A percentile compares a stretch with the other conserved stretches of the same genome.
These are phyloP conservation scores for Begonia loranthoides DNA, from an alignment of 306 rosid species.

Conservation along the genomic window DNA sequence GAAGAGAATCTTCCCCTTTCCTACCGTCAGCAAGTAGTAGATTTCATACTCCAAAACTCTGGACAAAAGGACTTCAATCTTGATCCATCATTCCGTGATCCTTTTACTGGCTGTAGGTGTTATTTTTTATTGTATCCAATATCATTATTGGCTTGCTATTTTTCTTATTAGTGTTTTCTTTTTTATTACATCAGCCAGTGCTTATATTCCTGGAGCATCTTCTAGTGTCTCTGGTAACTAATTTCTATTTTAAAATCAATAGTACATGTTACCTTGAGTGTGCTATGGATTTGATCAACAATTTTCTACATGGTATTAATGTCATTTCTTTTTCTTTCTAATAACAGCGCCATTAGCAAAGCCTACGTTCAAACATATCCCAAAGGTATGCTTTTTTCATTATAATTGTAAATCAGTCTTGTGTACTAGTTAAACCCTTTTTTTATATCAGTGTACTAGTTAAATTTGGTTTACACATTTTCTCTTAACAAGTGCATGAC, in stretches of 20 bases:
- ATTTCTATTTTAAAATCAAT: not conserved
- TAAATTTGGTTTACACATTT: conserved; percentile 2
- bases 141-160: conserved; percentile 11
- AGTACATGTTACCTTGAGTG: not conserved
- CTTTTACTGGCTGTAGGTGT: conserved; percentile 78
- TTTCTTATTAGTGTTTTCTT: conserved; percentile 4
- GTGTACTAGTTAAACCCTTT: too few relatives aligned
- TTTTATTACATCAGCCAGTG: conserved; percentile 44
- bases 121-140: conserved; percentile 4
- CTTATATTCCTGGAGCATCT: conserved; percentile 74
- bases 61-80: conserved; percentile 56
- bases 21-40: conserved; percentile 86
- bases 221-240: conserved; percentile 39
- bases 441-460: not conserved
- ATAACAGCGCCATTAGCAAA: conserved; percentile 36
- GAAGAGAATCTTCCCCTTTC: conserved; percentile 78
- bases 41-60: conserved; percentile 82
- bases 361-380: conserved; percentile 82
- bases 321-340: conserved; percentile 7
- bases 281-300: not conserved
- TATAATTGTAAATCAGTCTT: conserved; percentile 5
- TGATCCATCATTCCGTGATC: conserved; percentile 81
- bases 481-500: not conserved
- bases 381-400: conserved; percentile 53
- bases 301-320: too few relatives aligned